phyloP scores from a whole-genome alignment of 2,329 filamentous ascomycete species.

The Periconia sp. region DNA sequence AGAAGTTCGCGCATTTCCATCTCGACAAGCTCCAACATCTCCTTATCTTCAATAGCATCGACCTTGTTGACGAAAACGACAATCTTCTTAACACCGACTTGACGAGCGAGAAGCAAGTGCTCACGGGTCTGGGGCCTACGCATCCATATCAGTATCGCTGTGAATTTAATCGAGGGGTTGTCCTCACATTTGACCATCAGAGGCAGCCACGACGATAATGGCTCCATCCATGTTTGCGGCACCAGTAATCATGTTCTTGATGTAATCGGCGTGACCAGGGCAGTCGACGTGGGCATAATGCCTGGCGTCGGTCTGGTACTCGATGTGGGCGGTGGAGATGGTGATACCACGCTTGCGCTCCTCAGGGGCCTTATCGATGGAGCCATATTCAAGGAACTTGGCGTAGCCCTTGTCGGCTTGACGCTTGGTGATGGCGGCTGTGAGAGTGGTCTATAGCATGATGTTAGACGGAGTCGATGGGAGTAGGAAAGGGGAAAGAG shows the following conservation, averaged over 20 bases:
- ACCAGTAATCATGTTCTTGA: conserved; percentile 99
- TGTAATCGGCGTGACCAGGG: conserved; percentile 99
- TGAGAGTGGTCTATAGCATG: conserved; percentile 81
- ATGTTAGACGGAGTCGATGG: conserved; percentile 16
- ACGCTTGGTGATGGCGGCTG: conserved; percentile 97
- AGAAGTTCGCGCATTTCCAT: conserved; percentile 99
- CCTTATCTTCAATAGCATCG: conserved; percentile 93
- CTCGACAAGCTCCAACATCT: conserved; percentile 99
- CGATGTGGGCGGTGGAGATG: conserved; percentile 97
- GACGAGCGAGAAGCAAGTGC: conserved; percentile 94
- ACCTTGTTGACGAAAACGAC: conserved; percentile 99
- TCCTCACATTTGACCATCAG: conserved; percentile 89
- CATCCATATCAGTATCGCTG: conserved; percentile 6
- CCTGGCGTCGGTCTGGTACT: conserved; percentile 90
- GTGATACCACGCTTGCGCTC: conserved; percentile 99
- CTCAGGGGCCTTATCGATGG: conserved; percentile 98
- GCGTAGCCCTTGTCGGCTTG: conserved; percentile 93
- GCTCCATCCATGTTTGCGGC: conserved; percentile 99
- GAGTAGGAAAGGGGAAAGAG: conserved; percentile 12
- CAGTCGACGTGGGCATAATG: conserved; percentile 99
- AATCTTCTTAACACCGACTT: conserved; percentile 97
- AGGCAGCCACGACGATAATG: conserved; percentile 97
- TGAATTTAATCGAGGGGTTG: background rate
- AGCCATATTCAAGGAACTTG: conserved; percentile 93
- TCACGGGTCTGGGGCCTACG: conserved; percentile 89